Conservation (phyloP, 805 yeast species). For the Metschnikowia cubensis region DNA sequence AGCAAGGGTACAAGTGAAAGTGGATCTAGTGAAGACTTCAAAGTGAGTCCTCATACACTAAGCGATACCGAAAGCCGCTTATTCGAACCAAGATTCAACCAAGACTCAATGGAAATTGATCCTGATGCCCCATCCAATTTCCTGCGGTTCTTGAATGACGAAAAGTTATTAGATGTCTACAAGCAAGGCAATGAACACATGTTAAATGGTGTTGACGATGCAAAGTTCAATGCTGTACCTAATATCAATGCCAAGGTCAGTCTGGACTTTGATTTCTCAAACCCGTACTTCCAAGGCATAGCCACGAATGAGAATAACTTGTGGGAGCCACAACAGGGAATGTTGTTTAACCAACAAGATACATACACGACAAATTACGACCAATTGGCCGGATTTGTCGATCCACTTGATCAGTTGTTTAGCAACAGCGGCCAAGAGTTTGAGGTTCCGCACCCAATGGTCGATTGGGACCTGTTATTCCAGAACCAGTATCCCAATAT, state of each 20-base stretch:
- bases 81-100: neutral
- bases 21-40: constrained; percentile 1
- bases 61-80: neutral
- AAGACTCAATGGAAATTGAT: neutral
- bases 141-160: constrained; percentile 3
- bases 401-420: constrained; percentile 13
- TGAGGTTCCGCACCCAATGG: constrained; percentile 3
- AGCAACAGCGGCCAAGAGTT: constrained; percentile 16
- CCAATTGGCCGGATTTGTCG: neutral
- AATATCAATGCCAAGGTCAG: no score
- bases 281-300: neutral
- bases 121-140: constrained; percentile 1
- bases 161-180: neutral
- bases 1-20: neutral
- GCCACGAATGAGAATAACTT: neutral
- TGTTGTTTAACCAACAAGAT: neutral
- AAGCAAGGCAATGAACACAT: neutral
- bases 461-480: constrained; percentile 16
- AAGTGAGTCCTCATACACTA: neutral
- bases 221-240: neutral
- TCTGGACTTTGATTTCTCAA: neutral
- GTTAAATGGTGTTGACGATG: neutral
- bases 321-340: neutral
- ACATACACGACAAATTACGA: neutral
- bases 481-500: constrained; percentile 4